Conservation (phyloP, 352 stramenopile species). For the Pythium rishiriense region DNA sequence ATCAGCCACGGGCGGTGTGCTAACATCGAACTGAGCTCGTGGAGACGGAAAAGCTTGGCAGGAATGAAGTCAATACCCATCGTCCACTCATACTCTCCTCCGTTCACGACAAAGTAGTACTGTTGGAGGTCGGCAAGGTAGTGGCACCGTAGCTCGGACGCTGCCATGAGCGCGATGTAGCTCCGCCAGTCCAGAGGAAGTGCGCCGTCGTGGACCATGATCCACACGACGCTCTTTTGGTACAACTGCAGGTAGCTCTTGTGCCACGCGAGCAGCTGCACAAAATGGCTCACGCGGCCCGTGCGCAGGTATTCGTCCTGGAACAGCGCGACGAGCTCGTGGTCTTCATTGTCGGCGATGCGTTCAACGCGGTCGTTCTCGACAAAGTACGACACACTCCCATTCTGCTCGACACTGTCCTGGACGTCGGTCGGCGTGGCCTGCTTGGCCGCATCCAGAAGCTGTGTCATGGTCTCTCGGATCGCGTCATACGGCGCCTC, state of each 20-base stretch:
- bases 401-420: background rate
- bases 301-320: conserved; percentile 59
- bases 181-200: conserved; percentile 78
- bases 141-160: conserved; percentile 73
- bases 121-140: conserved; percentile 81
- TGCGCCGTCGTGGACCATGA: conserved; percentile 79
- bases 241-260: conserved; percentile 76
- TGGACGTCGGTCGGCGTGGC: conserved; percentile 17
- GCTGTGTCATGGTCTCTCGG: conserved; percentile 47
- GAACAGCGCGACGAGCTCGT: conserved; percentile 56
- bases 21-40: conserved; percentile 81
- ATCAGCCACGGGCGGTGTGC: conserved; percentile 86
- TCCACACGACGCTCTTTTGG: conserved; percentile 56
- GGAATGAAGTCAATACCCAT: conserved; percentile 82
- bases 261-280: conserved; percentile 79
- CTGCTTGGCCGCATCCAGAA: conserved; percentile 47
- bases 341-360: conserved; percentile 41
- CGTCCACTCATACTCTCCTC: conserved; percentile 76
- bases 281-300: conserved; percentile 73
- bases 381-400: conserved; percentile 69
- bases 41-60: conserved; percentile 80
- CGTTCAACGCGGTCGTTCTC: conserved; percentile 33
- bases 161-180: conserved; percentile 85
- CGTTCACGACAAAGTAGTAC: conserved; percentile 85
- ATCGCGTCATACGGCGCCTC: conserved; percentile 72